A percentile compares a stretch with the other conserved stretches of the same genome.
Conservation (phyloP, 176 grass and related monocot genomes). For the Triticum turgidum region DNA sequence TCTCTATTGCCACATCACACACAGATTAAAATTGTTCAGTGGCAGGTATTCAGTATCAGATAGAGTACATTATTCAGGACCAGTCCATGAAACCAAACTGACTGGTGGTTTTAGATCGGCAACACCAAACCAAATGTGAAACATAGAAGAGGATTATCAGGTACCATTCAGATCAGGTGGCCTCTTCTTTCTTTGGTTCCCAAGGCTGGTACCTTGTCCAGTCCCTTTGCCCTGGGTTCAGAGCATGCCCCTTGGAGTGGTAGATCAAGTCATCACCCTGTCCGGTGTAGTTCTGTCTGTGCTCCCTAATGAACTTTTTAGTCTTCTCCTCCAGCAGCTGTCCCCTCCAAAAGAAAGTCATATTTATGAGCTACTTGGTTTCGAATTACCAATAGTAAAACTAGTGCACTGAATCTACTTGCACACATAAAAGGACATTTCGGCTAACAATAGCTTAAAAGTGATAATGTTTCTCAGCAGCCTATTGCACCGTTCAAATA, state of each 20-base stretch:
- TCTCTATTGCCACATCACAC: not conserved
- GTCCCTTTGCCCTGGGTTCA: slow-evolving; percentile 73
- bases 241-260: slow-evolving; percentile 84
- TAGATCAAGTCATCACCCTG: slow-evolving; percentile 85
- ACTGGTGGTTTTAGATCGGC: slow-evolving; percentile 2
- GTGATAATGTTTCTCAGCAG: not conserved
- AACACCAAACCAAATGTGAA: slow-evolving; percentile 1
- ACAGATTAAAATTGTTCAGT: not conserved
- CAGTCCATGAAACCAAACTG: slow-evolving; percentile 16
- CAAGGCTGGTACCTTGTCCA: slow-evolving; percentile 90
- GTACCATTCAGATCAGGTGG: slow-evolving; percentile 9
- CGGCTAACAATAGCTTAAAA: not conserved
- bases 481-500: not conserved
- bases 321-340: slow-evolving; percentile 73
- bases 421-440: not conserved
- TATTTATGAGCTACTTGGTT: not conserved
- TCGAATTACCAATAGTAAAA: not conserved
- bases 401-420: not conserved
- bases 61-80: slow-evolving; percentile 34
- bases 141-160: slow-evolving; percentile 6
- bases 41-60: slow-evolving; percentile 3
- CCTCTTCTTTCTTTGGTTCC: slow-evolving; percentile 66
- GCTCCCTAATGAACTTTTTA: slow-evolving; percentile 63
- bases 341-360: not conserved
- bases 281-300: slow-evolving; percentile 82